phyloP scores from a whole-genome alignment of 208 protist genomes.

The Leishmania mexicana region DNA sequence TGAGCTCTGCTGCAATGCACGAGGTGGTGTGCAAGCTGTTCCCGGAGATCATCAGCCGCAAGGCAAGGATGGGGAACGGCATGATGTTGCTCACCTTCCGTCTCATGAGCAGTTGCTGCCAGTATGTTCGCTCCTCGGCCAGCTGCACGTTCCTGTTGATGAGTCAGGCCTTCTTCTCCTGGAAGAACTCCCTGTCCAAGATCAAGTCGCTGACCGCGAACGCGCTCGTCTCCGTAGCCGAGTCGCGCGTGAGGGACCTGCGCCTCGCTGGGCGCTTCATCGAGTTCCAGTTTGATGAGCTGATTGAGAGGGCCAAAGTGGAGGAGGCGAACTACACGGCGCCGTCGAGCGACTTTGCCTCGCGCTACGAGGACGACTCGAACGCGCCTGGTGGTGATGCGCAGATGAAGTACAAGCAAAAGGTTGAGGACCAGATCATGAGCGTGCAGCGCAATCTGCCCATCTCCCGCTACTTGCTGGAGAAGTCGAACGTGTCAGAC shows the following conservation, averaged over 20 bases:
- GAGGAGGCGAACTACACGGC: slow-evolving; percentile 54
- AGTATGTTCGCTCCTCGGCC: slow-evolving; percentile 72
- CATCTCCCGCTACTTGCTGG: slow-evolving; percentile 64
- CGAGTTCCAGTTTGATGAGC: slow-evolving; percentile 80
- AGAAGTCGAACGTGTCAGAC: slow-evolving; percentile 34
- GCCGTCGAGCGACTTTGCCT: slow-evolving; percentile 45
- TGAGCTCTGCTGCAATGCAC: slow-evolving; percentile 69
- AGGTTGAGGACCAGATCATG: slow-evolving; percentile 49
- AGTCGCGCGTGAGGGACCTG: slow-evolving; percentile 78
- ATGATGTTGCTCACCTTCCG: slow-evolving; percentile 82
- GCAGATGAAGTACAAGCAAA: slow-evolving; percentile 60
- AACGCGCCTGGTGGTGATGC: slow-evolving; percentile 57
- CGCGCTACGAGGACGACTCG: slow-evolving; percentile 67
- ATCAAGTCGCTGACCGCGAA: slow-evolving; percentile 81
- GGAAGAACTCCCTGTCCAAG: slow-evolving; percentile 72
- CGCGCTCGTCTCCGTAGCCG: slow-evolving; percentile 80
- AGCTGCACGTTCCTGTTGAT: slow-evolving; percentile 74
- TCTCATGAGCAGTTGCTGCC: slow-evolving; percentile 87
- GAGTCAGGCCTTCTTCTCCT: slow-evolving; percentile 76
- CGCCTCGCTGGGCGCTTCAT: slow-evolving; percentile 84
- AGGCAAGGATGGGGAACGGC: slow-evolving; percentile 73
- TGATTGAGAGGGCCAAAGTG: slow-evolving; percentile 61
- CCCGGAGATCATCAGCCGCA: slow-evolving; percentile 80
- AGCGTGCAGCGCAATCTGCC: slow-evolving; percentile 66
- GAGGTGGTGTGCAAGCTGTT: slow-evolving; percentile 75